These are phyloP conservation scores for Podospora comata DNA, from an alignment of 495 filamentous ascomycete genomes.

Conservation along the genomic window DNA sequence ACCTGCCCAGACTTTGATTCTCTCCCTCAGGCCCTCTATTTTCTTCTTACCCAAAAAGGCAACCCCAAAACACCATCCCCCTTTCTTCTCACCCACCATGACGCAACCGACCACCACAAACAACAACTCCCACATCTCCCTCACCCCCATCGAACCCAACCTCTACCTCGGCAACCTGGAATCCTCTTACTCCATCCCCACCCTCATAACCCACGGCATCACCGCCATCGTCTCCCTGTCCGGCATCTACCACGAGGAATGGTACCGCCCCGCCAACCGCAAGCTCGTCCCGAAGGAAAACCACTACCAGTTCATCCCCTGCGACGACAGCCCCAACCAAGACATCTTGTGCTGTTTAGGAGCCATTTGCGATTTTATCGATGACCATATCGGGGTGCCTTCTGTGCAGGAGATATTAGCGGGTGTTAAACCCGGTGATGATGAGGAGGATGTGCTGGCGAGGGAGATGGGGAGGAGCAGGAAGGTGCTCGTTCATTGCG, in stretches of 20 bases:
- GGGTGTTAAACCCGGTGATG: neutral
- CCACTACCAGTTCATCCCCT: slow-evolving; percentile 35
- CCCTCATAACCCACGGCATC: slow-evolving; percentile 34
- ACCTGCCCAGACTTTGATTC: neutral
- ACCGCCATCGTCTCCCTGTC: slow-evolving; percentile 38
- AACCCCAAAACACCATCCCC: neutral
- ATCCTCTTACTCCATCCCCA: slow-evolving; percentile 27
- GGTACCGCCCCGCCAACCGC: slow-evolving; percentile 27
- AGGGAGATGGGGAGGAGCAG: neutral
- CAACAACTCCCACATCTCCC: neutral
- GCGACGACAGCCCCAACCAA: slow-evolving; percentile 37
- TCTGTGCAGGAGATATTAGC: neutral
- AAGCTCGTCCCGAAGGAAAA: slow-evolving; percentile 31
- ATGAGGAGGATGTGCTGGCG: slow-evolving; percentile 20
- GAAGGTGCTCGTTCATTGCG: slow-evolving; percentile 6
- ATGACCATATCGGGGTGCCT: slow-evolving; percentile 15
- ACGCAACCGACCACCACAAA: neutral
- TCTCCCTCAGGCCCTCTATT: neutral
- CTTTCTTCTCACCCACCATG: neutral
- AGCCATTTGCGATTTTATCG: slow-evolving; percentile 43
- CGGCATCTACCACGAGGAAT: slow-evolving; percentile 10
- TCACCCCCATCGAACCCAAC: slow-evolving; percentile 36
- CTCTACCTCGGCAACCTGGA: slow-evolving; percentile 39
- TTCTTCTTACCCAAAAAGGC: neutral
- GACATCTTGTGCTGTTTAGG: slow-evolving; percentile 36